These are phyloP conservation scores for Globisporangium nodosum DNA, from an alignment of 352 stramenopile species.

Conservation along the genomic window DNA sequence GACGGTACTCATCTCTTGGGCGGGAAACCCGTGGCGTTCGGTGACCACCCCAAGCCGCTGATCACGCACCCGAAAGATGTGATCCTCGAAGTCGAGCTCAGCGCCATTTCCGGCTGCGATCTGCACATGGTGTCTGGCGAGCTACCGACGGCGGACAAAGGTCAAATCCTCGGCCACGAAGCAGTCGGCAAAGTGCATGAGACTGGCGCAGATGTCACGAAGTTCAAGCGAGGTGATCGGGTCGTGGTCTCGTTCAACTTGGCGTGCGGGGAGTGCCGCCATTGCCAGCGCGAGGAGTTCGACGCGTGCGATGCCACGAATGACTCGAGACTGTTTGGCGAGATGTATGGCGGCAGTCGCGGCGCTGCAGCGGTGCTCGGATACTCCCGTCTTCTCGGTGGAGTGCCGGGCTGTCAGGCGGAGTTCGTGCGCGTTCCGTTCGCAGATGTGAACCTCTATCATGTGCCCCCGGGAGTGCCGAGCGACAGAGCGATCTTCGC, in stretches of 20 bases:
- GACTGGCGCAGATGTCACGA: conserved; percentile 23
- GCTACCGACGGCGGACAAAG: conserved; percentile 28
- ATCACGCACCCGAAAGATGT: conserved; percentile 29
- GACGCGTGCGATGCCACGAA: conserved; percentile 36
- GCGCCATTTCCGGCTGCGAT: conserved; percentile 34
- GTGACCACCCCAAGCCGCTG: conserved; percentile 20
- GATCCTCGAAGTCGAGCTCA: conserved; percentile 24
- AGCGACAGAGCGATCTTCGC: conserved; percentile 38
- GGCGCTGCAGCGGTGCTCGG: conserved; percentile 33
- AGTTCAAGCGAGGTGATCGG: conserved; percentile 28
- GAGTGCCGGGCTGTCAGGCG: conserved; percentile 40
- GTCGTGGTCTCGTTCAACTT: conserved; percentile 38
- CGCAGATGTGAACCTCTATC: conserved; percentile 32
- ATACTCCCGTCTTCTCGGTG: conserved; percentile 24
- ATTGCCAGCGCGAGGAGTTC: conserved; percentile 30
- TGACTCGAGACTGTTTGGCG: conserved; percentile 28
- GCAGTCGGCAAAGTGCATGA: conserved; percentile 28
- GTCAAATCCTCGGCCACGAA: conserved; percentile 41
- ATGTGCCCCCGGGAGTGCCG: conserved; percentile 19
- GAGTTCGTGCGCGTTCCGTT: conserved; percentile 50
- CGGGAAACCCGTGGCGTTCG: conserved; percentile 21
- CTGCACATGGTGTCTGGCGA: conserved; percentile 30
- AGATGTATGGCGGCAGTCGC: conserved; percentile 29
- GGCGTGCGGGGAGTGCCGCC: conserved; percentile 32
- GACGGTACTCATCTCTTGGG: conserved; percentile 14